Conservation (phyloP, 441 rosid species). For the Pelargonium myrrhifolium region DNA sequence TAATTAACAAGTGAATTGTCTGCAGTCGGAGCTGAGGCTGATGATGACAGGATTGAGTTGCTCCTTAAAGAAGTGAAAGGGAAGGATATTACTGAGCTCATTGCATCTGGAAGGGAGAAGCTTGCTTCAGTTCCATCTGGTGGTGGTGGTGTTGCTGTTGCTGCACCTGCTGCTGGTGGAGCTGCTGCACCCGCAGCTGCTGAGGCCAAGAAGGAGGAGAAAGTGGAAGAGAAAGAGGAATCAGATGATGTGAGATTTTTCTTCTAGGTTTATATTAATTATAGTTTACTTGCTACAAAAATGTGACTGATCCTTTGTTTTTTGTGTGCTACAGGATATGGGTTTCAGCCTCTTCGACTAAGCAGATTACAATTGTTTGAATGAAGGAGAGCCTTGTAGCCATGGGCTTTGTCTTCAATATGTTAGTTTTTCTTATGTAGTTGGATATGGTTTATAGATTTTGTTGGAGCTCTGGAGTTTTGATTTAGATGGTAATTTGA, state of each 20-base stretch:
- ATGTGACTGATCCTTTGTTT: background rate
- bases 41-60: slow-evolving; percentile 56
- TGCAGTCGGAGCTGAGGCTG: slow-evolving; percentile 75
- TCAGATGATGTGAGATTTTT: slow-evolving; percentile 61
- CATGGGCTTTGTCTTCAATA: slow-evolving; percentile 3
- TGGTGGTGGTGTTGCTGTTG: slow-evolving; percentile 51
- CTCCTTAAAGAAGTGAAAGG: slow-evolving; percentile 56
- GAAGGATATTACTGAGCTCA: slow-evolving; percentile 60
- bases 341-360: slow-evolving; percentile 63
- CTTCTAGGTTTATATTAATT: background rate
- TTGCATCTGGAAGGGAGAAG: slow-evolving; percentile 77
- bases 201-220: slow-evolving; percentile 68
- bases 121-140: slow-evolving; percentile 80
- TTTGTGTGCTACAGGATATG: slow-evolving; percentile 42
- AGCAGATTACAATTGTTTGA: slow-evolving; percentile 11
- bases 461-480: slow-evolving; percentile 19
- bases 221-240: slow-evolving; percentile 74
- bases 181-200: slow-evolving; percentile 55
- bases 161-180: slow-evolving; percentile 34
- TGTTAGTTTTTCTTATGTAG: slow-evolving; percentile 17
- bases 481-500: slow-evolving; percentile 22
- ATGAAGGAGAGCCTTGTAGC: slow-evolving; percentile 13
- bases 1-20: background rate
- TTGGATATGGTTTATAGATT: slow-evolving; percentile 21
- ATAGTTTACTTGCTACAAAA: background rate